phyloP scores from a whole-genome alignment of 768 basidiomycete genomes.

The Porphyrellus cyaneotinctus region DNA sequence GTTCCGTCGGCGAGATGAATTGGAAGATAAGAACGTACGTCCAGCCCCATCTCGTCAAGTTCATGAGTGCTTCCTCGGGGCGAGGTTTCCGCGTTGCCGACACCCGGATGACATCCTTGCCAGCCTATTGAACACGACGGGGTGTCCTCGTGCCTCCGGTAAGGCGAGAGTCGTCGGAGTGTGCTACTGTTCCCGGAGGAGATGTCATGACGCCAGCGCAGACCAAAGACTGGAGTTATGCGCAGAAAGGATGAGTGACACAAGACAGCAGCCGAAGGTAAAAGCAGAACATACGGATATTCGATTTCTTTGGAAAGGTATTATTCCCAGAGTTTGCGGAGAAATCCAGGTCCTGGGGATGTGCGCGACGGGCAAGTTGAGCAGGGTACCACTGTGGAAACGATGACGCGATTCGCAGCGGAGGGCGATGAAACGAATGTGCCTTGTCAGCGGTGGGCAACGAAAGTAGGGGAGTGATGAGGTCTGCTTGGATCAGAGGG shows the following conservation, averaged over 20 bases:
- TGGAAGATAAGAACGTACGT: slow-evolving; percentile 38
- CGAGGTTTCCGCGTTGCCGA: not conserved
- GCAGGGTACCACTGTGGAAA: too few relatives aligned
- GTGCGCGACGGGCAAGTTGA: too few relatives aligned
- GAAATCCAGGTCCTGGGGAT: too few relatives aligned
- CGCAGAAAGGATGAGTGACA: not conserved
- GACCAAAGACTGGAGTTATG: not conserved
- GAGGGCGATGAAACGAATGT: too few relatives aligned
- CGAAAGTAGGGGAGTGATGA: too few relatives aligned
- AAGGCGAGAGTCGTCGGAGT: slow-evolving; percentile 10
- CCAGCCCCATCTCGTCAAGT: slow-evolving; percentile 51
- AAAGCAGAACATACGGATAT: slow-evolving; percentile 6
- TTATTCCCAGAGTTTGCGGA: too few relatives aligned
- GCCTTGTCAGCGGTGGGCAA: too few relatives aligned
- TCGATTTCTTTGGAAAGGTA: too few relatives aligned
- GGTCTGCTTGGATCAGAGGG: slow-evolving; percentile 9
- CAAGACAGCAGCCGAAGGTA: not conserved
- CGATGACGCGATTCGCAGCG: too few relatives aligned
- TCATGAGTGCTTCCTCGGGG: slow-evolving; percentile 30
- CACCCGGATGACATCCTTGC: slow-evolving; percentile 21
- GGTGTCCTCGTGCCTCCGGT: slow-evolving; percentile 40
- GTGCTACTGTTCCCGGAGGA: not conserved
- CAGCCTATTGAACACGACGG: slow-evolving; percentile 52
- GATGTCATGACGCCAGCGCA: slow-evolving; percentile 19
- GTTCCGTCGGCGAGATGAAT: not conserved